Base-by-base conservation (phyloP, 768 basidiomycete species). In the Leccinum obscurum region DNA sequence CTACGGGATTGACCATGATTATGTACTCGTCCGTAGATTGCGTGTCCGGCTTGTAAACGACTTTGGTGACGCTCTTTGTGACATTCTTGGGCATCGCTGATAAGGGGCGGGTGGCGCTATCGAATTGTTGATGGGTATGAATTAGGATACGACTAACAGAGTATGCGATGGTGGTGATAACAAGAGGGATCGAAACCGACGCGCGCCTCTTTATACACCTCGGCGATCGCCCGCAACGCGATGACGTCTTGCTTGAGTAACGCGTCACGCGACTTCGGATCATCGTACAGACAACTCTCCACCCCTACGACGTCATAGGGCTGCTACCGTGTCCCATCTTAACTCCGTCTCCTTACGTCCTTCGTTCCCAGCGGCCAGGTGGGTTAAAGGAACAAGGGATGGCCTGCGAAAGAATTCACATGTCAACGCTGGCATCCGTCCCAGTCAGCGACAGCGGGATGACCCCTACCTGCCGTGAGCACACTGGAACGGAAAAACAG, bases 401-500 rank as follows among this genome's bases (percentile, higher is more conserved):
- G 86, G 86, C 62, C 87, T 81, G 44, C 26, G 39, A 44, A 55
- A 34, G 13, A 30, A 34, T 14, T 15, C 28, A 32, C 6, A 11
- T n/a, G 24, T 54, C 52, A 26, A 22, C 28, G 17, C n/a, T 7
- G 35, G 32, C 6, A 20, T 35, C 24, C 48, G 22, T 49, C 20
- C 51, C 6, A 28, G 54, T 37, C 41, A 46, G 49, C 9, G 15
- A 51, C 22, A 22, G 6, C 6, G 3, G 3, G 26, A 44, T 20
- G 44, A 20, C 5, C n/a, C 61, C 49, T 61, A 89, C 92, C 92
- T 82, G 70, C 96, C 97, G 75, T 99, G 97, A 34, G 97, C 97
- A 76, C 97, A 99, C 71, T 93, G 92, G 75, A 97, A 98, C 2
- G 96, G 95, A 67, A 92, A 89, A 4, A 81, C 80, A 3, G 93